These are phyloP conservation scores for Citrus australasica DNA, from an alignment of 345 rosid genomes.

Conservation along the genomic window DNA sequence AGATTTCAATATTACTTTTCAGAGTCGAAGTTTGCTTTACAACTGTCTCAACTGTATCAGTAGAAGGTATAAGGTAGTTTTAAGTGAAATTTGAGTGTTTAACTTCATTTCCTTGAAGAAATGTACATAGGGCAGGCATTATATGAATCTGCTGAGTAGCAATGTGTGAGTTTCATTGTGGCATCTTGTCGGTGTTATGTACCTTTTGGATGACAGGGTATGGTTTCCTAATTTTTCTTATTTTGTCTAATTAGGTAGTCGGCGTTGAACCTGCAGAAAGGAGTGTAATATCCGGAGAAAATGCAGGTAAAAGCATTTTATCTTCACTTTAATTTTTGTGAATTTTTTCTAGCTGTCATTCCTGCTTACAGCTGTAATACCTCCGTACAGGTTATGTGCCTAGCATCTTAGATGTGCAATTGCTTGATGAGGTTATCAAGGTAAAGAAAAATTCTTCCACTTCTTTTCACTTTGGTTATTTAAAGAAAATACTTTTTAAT, in stretches of 20 bases:
- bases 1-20: neutral
- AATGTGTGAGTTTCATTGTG: neutral
- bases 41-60: neutral
- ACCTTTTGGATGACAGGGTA: slow-evolving; percentile 5
- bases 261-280: slow-evolving; percentile 98
- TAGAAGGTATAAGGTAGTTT: neutral
- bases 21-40: neutral
- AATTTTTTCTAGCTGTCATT: neutral
- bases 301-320: slow-evolving; percentile 45
- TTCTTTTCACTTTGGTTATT: neutral
- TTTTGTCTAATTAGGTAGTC: slow-evolving; percentile 49
- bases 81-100: neutral
- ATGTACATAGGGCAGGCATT: neutral
- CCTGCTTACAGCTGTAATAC: slow-evolving; percentile 11
- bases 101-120: neutral
- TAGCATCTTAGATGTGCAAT: slow-evolving; percentile 67
- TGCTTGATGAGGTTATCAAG: slow-evolving; percentile 90
- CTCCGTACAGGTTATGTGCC: slow-evolving; percentile 70
- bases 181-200: neutral
- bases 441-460: slow-evolving; percentile 21
- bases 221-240: neutral
- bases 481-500: neutral
- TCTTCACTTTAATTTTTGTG: slow-evolving; percentile 9
- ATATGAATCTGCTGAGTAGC: neutral
- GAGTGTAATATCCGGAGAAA: slow-evolving; percentile 85